Base-by-base conservation (phyloP, 2,329 filamentous ascomycete genomes). In the Pleomassaria siparia region DNA sequence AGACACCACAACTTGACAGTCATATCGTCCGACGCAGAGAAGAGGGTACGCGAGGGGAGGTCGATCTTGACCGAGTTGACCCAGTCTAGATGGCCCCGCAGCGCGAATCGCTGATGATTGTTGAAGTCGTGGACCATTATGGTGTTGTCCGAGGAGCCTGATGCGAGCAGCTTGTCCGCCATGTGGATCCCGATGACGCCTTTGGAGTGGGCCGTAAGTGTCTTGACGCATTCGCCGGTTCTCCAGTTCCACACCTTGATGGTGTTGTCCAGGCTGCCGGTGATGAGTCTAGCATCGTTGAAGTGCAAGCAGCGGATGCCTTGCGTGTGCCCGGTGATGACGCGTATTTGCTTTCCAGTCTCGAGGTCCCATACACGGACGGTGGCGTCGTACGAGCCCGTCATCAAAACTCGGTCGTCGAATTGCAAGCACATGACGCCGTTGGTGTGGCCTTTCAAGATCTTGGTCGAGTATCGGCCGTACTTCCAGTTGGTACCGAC, bases 401-500 rank as follows among this genome's bases (percentile, higher is more conserved):
- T 96, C 8, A 91, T 92, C 42, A 99, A 79, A 50, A 95, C 88
- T 58, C 89, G 89, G 56, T 97, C 91, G 58, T 95, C 89, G 52
- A 99, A 86, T 60, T 87, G 84, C 32, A 87, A 71, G 58, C 83
- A 86, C 81, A 86, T 94, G 49, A 94, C 85, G 30, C 92, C 92
- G 66, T 96, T 96, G 10, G 83, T 86, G 70, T 97, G 87, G 1
- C 91, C 92, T 58, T 86, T 86, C 70, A 99, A 90, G 11, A 88
- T 83, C 65, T 87, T 91, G 57, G 89, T 87, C 6, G 86, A 86
- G 73, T 87, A 97, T 29, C 92, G 85, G 3, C 94, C 92, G 55
- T 95, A 91, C 69, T 96, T 95, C 94, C 94, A 99, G 69, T 97
- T 97, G 50, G 87, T 94, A 43, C 94, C 92, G 40, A 99, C 91